Evolutionary conservation across 805 yeast species (phyloP).

Genomic region (Myxozyma melibiosi): DNA sequence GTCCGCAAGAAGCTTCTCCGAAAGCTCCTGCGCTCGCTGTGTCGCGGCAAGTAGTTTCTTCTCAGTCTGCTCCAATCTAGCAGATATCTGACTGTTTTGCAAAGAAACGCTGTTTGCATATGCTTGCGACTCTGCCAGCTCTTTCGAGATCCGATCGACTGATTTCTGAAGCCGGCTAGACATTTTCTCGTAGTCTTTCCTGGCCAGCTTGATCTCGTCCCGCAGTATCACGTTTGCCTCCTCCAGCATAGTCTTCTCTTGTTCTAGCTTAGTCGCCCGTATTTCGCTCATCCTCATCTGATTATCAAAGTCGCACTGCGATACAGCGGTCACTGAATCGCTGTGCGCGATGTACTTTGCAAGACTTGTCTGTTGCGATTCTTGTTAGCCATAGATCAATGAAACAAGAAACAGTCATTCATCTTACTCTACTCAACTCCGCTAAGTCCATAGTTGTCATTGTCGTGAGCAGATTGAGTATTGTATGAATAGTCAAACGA

Average conservation of each 20-base stretch:
- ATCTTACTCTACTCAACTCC: constrained; percentile 13
- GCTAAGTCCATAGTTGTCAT: constrained; percentile 3
- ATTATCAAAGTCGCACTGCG: background rate
- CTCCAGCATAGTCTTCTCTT: background rate
- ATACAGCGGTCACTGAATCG: constrained; percentile 8
- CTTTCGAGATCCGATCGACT: background rate
- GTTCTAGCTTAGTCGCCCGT: constrained; percentile 1
- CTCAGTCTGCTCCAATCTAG: constrained; percentile 5
- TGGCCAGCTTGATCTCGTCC: background rate
- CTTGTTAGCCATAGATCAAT: background rate
- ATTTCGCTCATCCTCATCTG: constrained; percentile 1
- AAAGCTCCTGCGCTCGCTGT: background rate
- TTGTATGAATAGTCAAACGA: background rate
- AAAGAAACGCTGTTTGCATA: background rate
- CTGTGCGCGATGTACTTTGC: constrained; percentile 3
- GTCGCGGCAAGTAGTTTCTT: background rate
- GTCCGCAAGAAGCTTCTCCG: constrained; percentile 7
- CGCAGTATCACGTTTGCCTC: background rate
- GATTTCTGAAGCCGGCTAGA: background rate
- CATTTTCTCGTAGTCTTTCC: background rate
- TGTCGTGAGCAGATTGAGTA: background rate
- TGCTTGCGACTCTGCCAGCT: background rate
- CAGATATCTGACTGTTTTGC: background rate
- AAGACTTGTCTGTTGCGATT: background rate
- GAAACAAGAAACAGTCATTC: background rate